These are phyloP conservation scores for Boletus subparvulus DNA, from an alignment of 768 basidiomycete species.

Conservation along the genomic window DNA sequence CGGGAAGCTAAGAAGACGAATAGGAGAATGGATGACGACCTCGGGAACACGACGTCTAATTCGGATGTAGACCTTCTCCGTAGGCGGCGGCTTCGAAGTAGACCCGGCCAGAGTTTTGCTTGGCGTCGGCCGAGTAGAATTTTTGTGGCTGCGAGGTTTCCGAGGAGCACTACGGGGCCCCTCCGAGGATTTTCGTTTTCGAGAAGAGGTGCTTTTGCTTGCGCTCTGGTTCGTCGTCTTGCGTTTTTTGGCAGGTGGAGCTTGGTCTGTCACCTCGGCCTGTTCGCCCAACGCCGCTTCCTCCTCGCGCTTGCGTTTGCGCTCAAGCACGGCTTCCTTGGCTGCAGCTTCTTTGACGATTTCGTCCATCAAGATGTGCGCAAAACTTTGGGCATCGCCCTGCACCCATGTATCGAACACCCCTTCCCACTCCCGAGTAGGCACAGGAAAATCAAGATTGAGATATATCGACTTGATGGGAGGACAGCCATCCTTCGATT, in stretches of 20 bases:
- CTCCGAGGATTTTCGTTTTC: slow-evolving; percentile 26
- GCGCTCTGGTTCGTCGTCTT: slow-evolving; percentile 20
- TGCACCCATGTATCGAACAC: slow-evolving; percentile 90
- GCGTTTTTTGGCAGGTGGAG: slow-evolving; percentile 24
- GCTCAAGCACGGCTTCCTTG: slow-evolving; percentile 55
- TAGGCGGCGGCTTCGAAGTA: slow-evolving; percentile 18
- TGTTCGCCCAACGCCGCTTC: slow-evolving; percentile 31
- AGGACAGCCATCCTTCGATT: slow-evolving; percentile 46
- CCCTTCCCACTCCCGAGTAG: slow-evolving; percentile 83
- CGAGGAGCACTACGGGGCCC: slow-evolving; percentile 26
- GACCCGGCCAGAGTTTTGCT: slow-evolving; percentile 14
- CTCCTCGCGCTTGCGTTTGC: slow-evolving; percentile 57
- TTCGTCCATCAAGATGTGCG: slow-evolving; percentile 56
- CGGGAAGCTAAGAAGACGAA: slow-evolving; percentile 9
- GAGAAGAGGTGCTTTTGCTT: slow-evolving; percentile 17
- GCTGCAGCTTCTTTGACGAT: slow-evolving; percentile 53
- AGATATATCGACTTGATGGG: slow-evolving; percentile 73
- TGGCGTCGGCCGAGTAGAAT: slow-evolving; percentile 12
- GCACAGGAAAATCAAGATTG: slow-evolving; percentile 84
- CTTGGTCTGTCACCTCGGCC: slow-evolving; percentile 8
- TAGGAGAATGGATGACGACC: slow-evolving; percentile 21
- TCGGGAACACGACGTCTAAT: slow-evolving; percentile 19
- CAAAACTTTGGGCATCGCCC: slow-evolving; percentile 84
- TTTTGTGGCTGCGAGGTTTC: slow-evolving; percentile 30
- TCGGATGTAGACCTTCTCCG: slow-evolving; percentile 30